phyloP scores from a whole-genome alignment of 2,329 filamentous ascomycete species.

The Epicoccum sorghinum region DNA sequence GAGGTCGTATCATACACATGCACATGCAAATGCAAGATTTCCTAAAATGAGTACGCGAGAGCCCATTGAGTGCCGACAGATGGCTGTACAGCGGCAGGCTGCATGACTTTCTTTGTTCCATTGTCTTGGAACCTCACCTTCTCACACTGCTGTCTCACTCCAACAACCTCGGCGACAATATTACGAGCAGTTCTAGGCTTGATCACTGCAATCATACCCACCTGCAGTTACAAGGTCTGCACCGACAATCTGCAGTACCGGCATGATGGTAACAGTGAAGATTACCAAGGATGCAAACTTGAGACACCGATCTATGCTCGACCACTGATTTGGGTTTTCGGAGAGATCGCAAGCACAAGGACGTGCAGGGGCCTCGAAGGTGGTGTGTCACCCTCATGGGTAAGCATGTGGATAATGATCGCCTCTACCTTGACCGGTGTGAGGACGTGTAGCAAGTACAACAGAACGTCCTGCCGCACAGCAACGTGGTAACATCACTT shows the following conservation, averaged over 20 bases:
- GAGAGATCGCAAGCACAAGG: neutral
- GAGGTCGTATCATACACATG: too few species aligned
- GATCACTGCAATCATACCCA: neutral
- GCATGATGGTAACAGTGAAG: neutral
- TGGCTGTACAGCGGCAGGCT: neutral
- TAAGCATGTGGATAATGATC: neutral
- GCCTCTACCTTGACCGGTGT: constrained; percentile 4
- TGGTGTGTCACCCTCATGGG: constrained; percentile 7
- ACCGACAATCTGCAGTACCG: neutral
- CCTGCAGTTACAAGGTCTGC: neutral
- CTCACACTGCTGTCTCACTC: neutral
- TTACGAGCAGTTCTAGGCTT: neutral
- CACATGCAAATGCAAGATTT: neutral
- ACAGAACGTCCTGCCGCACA: neutral
- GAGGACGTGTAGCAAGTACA: neutral
- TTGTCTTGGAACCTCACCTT: neutral
- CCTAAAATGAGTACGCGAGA: too few species aligned
- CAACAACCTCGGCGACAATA: neutral
- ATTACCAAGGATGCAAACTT: neutral
- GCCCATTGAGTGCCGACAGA: too few species aligned
- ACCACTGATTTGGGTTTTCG: neutral
- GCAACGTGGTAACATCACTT: neutral
- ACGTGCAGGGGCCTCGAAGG: neutral
- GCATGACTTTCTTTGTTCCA: constrained; percentile 4
- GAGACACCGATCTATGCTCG: neutral